A percentile compares a stretch with the other conserved stretches of the same genome.
Conservation (phyloP, 768 basidiomycete genomes). For the Mycena vulgaris region DNA sequence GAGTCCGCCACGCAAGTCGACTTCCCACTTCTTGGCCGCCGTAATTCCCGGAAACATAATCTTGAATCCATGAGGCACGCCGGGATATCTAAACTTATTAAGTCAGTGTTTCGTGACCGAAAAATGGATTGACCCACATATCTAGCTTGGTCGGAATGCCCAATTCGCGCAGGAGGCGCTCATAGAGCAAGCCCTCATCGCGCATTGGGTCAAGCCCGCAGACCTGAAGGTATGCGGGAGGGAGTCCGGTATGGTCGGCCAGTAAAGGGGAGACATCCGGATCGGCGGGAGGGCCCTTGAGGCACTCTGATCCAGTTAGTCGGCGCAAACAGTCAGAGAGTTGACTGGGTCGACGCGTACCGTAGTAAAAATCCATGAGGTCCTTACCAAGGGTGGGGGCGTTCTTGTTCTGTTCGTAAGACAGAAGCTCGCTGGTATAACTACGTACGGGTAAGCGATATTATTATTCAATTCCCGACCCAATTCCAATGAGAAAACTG, state of each 20-base stretch:
- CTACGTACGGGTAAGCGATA: not conserved
- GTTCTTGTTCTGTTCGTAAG: slow-evolving; percentile 8
- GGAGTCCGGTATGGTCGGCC: not conserved
- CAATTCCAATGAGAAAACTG: not conserved
- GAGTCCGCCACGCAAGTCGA: not conserved
- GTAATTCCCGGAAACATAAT: not conserved
- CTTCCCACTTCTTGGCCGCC: slow-evolving; percentile 8
- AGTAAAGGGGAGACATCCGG: not conserved
- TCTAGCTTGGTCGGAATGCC: slow-evolving; percentile 1
- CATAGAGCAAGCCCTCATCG: slow-evolving; percentile 13
- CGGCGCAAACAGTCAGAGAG: not conserved
- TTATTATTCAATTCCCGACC: not conserved
- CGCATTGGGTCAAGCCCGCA: slow-evolving; percentile 14
- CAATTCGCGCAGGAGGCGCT: slow-evolving; percentile 1
- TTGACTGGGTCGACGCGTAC: not conserved
- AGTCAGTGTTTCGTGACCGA: not conserved
- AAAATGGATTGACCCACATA: slow-evolving; percentile 12
- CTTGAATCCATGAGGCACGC: slow-evolving; percentile 1
- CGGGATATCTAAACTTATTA: slow-evolving; percentile 8
- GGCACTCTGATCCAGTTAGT: not conserved
- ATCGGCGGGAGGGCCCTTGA: slow-evolving; percentile 2
- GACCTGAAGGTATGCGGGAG: not conserved
- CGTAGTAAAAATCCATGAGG: not conserved
- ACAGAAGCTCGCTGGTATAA: slow-evolving; percentile 2
- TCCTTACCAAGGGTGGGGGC: not conserved